Evolutionary conservation across 768 basidiomycete genomes (phyloP).

Genomic region (Phlegmacium glaucopus): DNA sequence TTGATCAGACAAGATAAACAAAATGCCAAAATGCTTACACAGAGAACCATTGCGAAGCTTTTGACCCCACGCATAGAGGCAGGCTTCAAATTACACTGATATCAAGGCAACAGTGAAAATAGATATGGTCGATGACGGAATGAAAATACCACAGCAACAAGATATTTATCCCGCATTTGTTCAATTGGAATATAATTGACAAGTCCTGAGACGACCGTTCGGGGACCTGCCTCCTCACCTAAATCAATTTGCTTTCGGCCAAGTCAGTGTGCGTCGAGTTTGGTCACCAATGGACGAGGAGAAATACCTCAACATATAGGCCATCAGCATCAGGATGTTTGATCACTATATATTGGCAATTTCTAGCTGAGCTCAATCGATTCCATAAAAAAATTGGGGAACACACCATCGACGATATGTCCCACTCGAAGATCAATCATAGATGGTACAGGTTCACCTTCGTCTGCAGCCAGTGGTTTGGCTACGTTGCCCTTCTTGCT

Average conservation of each 20-base stretch:
- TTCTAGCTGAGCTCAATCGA: conserved; percentile 2
- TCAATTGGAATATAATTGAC: conserved; percentile 97
- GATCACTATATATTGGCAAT: conserved; percentile 54
- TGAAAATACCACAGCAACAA: conserved; percentile 75
- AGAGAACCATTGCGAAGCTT: conserved; percentile 97
- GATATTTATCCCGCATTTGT: conserved; percentile 79
- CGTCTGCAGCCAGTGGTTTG: conserved; percentile 56
- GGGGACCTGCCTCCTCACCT: conserved; percentile 90
- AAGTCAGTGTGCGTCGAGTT: conserved; percentile 9
- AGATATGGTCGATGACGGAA: neutral
- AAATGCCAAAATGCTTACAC: conserved; percentile 44
- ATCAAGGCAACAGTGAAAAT: neutral
- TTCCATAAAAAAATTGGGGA: neutral
- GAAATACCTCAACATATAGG: conserved; percentile 85
- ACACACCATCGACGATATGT: conserved; percentile 83
- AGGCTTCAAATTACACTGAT: conserved; percentile 89
- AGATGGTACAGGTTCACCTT: conserved; percentile 83
- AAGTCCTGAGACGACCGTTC: conserved; percentile 95
- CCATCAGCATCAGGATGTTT: conserved; percentile 98
- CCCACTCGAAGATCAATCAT: conserved; percentile 98
- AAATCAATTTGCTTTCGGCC: conserved; percentile 82
- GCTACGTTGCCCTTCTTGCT: conserved; percentile 17
- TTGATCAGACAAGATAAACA: neutral
- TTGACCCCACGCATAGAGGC: conserved; percentile 97
- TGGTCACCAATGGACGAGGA: neutral